Percentiles rank a stretch among this genome's conserved stretches.
Evolutionary conservation across 495 filamentous ascomycete species (phyloP).

Genomic region (Podospora pseudocomata): DNA sequence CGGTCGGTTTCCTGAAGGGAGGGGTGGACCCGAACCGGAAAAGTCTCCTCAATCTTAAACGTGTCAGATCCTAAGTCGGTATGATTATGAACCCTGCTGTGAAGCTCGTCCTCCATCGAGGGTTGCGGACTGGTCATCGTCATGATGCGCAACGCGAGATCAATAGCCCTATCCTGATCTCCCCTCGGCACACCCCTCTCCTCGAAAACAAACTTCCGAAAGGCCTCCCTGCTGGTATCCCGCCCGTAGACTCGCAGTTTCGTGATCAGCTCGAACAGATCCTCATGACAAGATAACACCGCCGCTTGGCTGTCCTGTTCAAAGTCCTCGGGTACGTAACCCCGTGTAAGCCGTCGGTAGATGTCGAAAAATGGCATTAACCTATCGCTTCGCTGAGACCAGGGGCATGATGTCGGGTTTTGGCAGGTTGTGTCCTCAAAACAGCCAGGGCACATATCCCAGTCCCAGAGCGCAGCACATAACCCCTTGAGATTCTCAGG

Average conservation of each 20-base stretch:
- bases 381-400: slow-evolving; percentile 15
- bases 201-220: no score
- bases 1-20: slow-evolving; percentile 23
- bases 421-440: background rate
- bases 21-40: slow-evolving; percentile 32
- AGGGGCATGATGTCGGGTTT: slow-evolving; percentile 12
- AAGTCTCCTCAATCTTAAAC: background rate
- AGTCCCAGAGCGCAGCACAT: slow-evolving; percentile 27
- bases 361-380: slow-evolving; percentile 34
- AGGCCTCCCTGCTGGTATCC: background rate
- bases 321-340: slow-evolving; percentile 30
- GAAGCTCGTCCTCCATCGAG: no score
- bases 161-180: slow-evolving; percentile 25
- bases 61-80: no score
- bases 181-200: background rate
- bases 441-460: slow-evolving; percentile 28
- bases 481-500: background rate
- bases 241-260: background rate
- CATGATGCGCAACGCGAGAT: slow-evolving; percentile 34
- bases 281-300: slow-evolving; percentile 26
- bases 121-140: slow-evolving; percentile 24
- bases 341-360: slow-evolving; percentile 26
- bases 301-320: slow-evolving; percentile 16
- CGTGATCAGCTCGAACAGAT: slow-evolving; percentile 15
- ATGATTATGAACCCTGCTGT: no score